Percentiles rank a stretch among this genome's conserved stretches.
These are phyloP conservation scores for Kingdonia uniflora DNA, from an alignment of 164 flowering plant species.

Conservation along the genomic window DNA sequence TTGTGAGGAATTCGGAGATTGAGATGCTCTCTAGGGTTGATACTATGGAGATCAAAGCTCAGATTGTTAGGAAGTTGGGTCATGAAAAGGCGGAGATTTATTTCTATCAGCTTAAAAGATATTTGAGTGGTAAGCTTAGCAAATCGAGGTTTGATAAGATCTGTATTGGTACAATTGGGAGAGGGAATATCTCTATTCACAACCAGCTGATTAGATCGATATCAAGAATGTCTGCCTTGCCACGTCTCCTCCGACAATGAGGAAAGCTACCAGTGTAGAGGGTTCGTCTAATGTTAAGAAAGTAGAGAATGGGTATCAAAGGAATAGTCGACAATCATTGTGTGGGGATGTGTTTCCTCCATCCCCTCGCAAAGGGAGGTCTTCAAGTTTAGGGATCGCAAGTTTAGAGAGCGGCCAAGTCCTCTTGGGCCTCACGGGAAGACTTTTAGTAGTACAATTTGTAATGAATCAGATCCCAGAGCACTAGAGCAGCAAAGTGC, in stretches of 20 bases:
- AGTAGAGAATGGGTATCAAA: constrained; percentile 27
- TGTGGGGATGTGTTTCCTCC: constrained; percentile 39
- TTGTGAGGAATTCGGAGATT: constrained; percentile 11
- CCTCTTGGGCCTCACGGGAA: constrained; percentile 54
- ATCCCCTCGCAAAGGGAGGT: constrained; percentile 56
- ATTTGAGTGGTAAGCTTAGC: constrained; percentile 37
- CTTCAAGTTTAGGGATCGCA: constrained; percentile 36
- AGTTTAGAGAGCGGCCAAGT: constrained; percentile 42
- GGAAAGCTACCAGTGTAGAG: constrained; percentile 11
- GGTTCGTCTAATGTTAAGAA: constrained; percentile 23
- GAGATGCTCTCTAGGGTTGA: constrained; percentile 48
- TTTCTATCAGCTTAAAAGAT: constrained; percentile 40
- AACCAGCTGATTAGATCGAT: constrained; percentile 45
- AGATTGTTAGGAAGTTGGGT: constrained; percentile 44
- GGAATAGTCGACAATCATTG: constrained; percentile 31
- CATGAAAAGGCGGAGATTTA: constrained; percentile 49
- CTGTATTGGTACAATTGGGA: constrained; percentile 51
- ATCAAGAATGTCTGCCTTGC: constrained; percentile 52
- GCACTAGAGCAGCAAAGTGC: constrained; percentile 53
- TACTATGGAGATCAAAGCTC: constrained; percentile 47
- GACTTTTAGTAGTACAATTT: constrained; percentile 13
- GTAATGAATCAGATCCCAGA: constrained; percentile 31
- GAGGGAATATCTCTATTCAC: constrained; percentile 64
- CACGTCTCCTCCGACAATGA: constrained; percentile 40
- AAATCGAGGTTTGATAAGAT: constrained; percentile 53